Percentiles rank a stretch among this genome's conserved stretches.
Evolutionary conservation across 176 grass and related monocot species (phyloP).

Genomic region (Elymus sibiricus): DNA sequence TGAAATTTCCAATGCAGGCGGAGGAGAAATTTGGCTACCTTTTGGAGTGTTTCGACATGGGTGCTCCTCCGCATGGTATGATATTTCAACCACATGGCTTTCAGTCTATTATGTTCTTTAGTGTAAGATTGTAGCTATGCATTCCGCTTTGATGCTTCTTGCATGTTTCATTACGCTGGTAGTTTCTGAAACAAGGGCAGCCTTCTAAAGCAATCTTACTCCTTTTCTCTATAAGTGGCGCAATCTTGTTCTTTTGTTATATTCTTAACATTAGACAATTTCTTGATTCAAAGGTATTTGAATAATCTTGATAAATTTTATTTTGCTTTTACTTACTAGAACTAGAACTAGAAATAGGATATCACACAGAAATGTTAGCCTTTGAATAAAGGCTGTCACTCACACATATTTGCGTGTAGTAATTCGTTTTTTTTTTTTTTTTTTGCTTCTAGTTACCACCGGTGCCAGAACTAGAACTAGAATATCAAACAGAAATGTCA

Average conservation of each 20-base stretch:
- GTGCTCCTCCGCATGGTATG: conserved; percentile 95
- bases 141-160: neutral
- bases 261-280: neutral
- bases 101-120: neutral
- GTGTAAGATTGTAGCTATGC: neutral
- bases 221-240: neutral
- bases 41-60: conserved; percentile 89
- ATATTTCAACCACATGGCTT: neutral
- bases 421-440: neutral
- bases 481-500: neutral
- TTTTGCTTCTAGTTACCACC: neutral
- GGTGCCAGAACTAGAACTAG: neutral
- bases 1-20: conserved; percentile 39
- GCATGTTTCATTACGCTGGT: neutral
- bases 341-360: too few relatives aligned
- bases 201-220: neutral
- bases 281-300: neutral
- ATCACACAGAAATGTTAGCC: too few relatives aligned
- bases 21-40: conserved; percentile 98
- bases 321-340: too few relatives aligned
- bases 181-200: neutral
- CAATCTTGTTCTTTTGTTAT: neutral
- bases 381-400: neutral
- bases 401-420: neutral
- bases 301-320: neutral